These are phyloP conservation scores for Cyclostephanos invisitatus DNA, from an alignment of 108 stramenopile species.

Conservation along the genomic window DNA sequence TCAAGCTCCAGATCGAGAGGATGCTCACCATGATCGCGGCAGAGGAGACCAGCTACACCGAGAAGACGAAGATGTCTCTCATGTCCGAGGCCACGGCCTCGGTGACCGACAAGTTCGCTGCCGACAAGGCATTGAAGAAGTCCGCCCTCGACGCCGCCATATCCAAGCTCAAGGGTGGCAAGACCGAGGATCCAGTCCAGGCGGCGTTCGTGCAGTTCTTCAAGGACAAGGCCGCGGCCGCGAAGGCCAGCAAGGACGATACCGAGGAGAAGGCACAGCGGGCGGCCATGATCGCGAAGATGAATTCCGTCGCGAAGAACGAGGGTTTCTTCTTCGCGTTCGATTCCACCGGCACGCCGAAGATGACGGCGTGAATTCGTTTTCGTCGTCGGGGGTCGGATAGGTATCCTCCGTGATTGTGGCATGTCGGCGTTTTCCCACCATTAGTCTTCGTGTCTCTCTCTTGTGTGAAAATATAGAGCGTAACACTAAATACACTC, in stretches of 20 bases:
- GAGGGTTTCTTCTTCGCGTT: slow-evolving; percentile 82
- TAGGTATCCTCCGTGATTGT: not conserved
- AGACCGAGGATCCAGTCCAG: slow-evolving; percentile 68
- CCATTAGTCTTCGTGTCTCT: not conserved
- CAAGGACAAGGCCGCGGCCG: slow-evolving; percentile 69
- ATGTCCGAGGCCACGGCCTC: slow-evolving; percentile 82
- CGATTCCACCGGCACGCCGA: slow-evolving; percentile 67
- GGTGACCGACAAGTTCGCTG: slow-evolving; percentile 66
- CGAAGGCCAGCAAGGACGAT: slow-evolving; percentile 66
- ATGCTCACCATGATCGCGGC: slow-evolving; percentile 71
- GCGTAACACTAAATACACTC: slow-evolving; percentile 14
- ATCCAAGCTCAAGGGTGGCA: slow-evolving; percentile 64
- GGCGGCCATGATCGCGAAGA: slow-evolving; percentile 71
- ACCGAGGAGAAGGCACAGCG: slow-evolving; percentile 65
- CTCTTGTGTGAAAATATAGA: not conserved
- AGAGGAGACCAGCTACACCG: slow-evolving; percentile 69
- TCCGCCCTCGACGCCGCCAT: slow-evolving; percentile 73
- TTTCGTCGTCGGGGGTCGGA: not conserved
- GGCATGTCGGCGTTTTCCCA: not conserved
- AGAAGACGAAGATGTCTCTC: slow-evolving; percentile 81
- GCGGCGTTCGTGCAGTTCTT: slow-evolving; percentile 78
- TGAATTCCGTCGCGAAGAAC: slow-evolving; percentile 73
- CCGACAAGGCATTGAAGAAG: slow-evolving; percentile 72
- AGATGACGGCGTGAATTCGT: slow-evolving; percentile 61
- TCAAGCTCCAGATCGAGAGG: slow-evolving; percentile 82